Evolutionary conservation across 768 basidiomycete genomes (phyloP).

Genomic region (Russula ochroleuca): DNA sequence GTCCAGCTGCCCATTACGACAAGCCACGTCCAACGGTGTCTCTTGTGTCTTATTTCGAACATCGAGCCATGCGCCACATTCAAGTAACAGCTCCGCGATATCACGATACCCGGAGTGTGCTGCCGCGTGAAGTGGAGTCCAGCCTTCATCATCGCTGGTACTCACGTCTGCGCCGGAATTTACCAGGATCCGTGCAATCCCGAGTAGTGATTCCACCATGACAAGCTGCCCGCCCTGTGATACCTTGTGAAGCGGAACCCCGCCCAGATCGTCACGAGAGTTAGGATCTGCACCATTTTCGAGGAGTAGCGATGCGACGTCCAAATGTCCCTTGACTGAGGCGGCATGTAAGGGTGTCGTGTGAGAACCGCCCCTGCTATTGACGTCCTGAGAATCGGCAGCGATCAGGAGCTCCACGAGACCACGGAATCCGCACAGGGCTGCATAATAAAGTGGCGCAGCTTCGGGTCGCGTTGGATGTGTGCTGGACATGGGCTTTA

Average conservation of each 20-base stretch:
- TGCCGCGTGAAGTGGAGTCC: neutral
- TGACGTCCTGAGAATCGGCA: neutral
- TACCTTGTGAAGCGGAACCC: neutral
- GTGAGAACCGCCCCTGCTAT: neutral
- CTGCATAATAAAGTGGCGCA: constrained; percentile 3
- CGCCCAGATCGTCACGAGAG: neutral
- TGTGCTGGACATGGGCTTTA: neutral
- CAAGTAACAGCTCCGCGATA: neutral
- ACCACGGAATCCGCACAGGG: constrained; percentile 3
- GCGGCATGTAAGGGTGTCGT: neutral
- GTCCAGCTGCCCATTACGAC: no score
- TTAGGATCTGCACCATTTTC: neutral
- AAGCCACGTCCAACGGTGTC: no score
- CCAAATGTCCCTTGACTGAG: neutral
- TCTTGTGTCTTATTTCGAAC: no score
- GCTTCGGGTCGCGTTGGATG: neutral
- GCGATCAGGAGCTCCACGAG: neutral
- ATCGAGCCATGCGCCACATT: no score
- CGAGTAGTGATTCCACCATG: neutral
- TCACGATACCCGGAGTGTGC: neutral
- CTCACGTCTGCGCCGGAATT: neutral
- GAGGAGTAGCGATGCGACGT: neutral
- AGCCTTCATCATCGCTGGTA: no score
- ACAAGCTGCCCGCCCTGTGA: neutral
- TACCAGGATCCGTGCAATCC: neutral